Evolutionary conservation across 345 rosid genomes (phyloP).

Genomic region (Arabis alpina): DNA sequence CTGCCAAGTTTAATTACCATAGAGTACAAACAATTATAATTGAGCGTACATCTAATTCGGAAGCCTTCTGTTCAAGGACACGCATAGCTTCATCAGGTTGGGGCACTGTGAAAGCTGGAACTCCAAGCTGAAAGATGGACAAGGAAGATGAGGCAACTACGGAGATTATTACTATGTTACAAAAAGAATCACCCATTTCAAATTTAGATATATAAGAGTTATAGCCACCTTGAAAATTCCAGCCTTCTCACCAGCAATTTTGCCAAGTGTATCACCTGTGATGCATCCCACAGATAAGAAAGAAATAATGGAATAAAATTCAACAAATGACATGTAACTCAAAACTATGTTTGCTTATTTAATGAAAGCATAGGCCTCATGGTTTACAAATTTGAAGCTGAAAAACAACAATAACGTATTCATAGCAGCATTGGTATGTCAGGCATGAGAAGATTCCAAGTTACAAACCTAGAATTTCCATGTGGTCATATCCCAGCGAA

Average conservation of each 20-base stretch:
- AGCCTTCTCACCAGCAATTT: conserved; percentile 98
- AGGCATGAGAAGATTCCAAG: conserved; percentile 24
- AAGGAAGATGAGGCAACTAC: conserved; percentile 21
- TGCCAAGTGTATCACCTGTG: conserved; percentile 88
- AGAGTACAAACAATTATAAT: conserved; percentile 35
- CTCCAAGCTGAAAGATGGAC: conserved; percentile 59
- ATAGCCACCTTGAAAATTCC: conserved; percentile 89
- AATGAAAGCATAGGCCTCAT: conserved; percentile 6
- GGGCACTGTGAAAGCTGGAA: conserved; percentile 92
- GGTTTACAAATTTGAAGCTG: not conserved
- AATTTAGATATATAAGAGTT: conserved; percentile 13
- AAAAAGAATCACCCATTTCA: not conserved
- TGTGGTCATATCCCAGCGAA: conserved; percentile 97
- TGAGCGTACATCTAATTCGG: conserved; percentile 62
- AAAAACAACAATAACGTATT: not conserved
- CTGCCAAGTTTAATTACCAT: not conserved
- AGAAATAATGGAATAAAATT: conserved; percentile 9
- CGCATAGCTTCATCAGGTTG: conserved; percentile 96
- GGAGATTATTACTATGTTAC: conserved; percentile 2
- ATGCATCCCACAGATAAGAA: conserved; percentile 39
- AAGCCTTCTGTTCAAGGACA: conserved; percentile 86
- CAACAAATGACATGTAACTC: not conserved
- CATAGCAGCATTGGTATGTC: conserved; percentile 18
- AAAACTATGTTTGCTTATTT: conserved; percentile 4
- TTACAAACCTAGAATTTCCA: conserved; percentile 98